Evolutionary conservation across 441 rosid species (phyloP).

Genomic region (Erysimum cheiri): DNA sequence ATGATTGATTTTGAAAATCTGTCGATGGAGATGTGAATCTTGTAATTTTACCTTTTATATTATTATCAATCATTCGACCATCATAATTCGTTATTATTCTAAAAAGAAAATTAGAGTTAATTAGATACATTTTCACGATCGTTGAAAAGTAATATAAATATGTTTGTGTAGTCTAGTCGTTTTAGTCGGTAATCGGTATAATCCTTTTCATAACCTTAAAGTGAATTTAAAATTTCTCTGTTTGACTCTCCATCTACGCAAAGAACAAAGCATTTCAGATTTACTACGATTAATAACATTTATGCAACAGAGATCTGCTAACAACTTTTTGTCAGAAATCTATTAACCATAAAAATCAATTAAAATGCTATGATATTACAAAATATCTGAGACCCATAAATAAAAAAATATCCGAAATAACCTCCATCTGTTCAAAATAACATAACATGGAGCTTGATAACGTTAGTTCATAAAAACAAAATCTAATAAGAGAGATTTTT

Average conservation of each 20-base stretch:
- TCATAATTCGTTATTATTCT: background rate
- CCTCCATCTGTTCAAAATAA: conserved; percentile 8
- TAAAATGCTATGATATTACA: background rate
- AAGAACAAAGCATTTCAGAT: background rate
- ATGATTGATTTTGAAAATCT: background rate
- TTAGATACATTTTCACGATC: background rate
- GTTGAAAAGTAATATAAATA: background rate
- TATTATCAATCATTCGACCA: conserved; percentile 20
- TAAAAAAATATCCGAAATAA: conserved; percentile 6
- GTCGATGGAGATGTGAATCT: background rate
- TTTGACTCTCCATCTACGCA: background rate
- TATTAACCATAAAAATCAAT: background rate
- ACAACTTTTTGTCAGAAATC: background rate
- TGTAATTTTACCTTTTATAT: background rate
- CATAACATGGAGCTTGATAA: background rate
- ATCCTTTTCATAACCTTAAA: background rate
- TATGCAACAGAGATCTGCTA: background rate
- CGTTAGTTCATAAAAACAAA: conserved; percentile 6
- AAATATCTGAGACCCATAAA: conserved; percentile 13
- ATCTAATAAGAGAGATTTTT: conserved; percentile 16
- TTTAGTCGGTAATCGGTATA: background rate
- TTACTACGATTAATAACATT: background rate
- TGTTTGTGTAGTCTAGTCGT: background rate
- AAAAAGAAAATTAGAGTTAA: background rate
- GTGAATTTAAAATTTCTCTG: background rate